These are phyloP conservation scores for Monilinia vaccinii-corymbosi DNA, from an alignment of 2,329 filamentous ascomycete species.

Conservation along the genomic window DNA sequence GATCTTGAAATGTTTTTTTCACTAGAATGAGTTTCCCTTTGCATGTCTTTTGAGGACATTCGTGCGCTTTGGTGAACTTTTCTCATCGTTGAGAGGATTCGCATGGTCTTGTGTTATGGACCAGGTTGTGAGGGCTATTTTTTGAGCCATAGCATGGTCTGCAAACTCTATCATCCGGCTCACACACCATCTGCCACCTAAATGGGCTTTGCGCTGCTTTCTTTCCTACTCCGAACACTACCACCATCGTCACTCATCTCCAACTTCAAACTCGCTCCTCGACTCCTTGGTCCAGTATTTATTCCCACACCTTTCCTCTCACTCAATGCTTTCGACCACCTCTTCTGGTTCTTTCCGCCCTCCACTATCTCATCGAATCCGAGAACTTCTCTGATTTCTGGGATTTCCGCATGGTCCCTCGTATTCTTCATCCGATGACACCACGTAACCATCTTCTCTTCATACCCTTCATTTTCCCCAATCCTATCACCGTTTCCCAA, in stretches of 20 bases:
- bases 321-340: constrained; percentile 39
- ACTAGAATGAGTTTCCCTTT: no score
- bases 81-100: no score
- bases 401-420: constrained; percentile 66
- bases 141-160: no score
- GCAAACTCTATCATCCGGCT: not conserved
- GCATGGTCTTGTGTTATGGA: no score
- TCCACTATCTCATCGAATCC: constrained; percentile 41
- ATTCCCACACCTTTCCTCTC: constrained; percentile 45
- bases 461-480: constrained; percentile 17
- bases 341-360: constrained; percentile 33
- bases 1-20: no score
- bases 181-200: not conserved
- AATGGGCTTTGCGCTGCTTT: not conserved
- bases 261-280: constrained; percentile 3
- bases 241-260: constrained; percentile 7
- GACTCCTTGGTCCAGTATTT: constrained; percentile 23
- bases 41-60: no score
- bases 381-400: constrained; percentile 53
- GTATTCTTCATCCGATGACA: constrained; percentile 76
- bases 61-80: no score
- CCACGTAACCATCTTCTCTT: constrained; percentile 61
- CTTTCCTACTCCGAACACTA: not conserved
- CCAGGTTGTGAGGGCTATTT: no score
- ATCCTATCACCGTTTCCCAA: constrained; percentile 12